Evolutionary conservation across 1,284 basidiomycete genomes (phyloP).

Genomic region (Naganishia cerealis): DNA sequence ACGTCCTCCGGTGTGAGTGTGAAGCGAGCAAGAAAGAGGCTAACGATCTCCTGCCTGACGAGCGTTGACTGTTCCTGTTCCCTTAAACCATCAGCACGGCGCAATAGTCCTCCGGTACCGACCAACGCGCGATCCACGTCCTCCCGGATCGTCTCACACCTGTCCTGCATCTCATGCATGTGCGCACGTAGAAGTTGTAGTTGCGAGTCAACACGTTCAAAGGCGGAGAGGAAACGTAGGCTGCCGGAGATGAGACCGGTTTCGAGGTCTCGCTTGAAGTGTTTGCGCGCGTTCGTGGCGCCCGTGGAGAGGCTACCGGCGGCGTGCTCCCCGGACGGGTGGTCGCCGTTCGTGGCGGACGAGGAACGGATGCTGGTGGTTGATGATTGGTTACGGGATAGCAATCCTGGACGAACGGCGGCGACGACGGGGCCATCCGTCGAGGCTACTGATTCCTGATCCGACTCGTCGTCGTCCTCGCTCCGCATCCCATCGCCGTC

Average conservation of each 20-base stretch:
- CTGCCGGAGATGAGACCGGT: constrained; percentile 52
- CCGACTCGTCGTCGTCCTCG: constrained; percentile 25
- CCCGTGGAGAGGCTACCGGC: background rate
- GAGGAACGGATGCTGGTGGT: constrained; percentile 14
- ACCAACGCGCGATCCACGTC: constrained; percentile 74
- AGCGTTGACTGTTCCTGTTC: constrained; percentile 65
- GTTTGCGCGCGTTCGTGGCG: constrained; percentile 67
- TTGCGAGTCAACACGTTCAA: constrained; percentile 60
- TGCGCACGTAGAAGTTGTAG: constrained; percentile 72
- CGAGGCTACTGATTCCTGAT: background rate
- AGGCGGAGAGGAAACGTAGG: constrained; percentile 18
- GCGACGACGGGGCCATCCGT: background rate
- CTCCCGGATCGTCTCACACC: constrained; percentile 76
- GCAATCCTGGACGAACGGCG: constrained; percentile 1
- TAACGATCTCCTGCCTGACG: constrained; percentile 68
- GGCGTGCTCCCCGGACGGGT: constrained; percentile 30
- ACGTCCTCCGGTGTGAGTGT: constrained; percentile 74
- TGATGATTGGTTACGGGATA: constrained; percentile 33
- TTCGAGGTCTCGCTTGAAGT: constrained; percentile 80
- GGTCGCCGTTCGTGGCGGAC: constrained; percentile 4
- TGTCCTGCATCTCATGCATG: constrained; percentile 72
- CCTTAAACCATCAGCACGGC: constrained; percentile 77
- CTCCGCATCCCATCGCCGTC: constrained; percentile 52
- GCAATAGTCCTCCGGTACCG: constrained; percentile 77
- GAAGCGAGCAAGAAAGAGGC: constrained; percentile 78